phyloP scores from a whole-genome alignment of 805 yeast genomes.

The Yarrowia sp. region DNA sequence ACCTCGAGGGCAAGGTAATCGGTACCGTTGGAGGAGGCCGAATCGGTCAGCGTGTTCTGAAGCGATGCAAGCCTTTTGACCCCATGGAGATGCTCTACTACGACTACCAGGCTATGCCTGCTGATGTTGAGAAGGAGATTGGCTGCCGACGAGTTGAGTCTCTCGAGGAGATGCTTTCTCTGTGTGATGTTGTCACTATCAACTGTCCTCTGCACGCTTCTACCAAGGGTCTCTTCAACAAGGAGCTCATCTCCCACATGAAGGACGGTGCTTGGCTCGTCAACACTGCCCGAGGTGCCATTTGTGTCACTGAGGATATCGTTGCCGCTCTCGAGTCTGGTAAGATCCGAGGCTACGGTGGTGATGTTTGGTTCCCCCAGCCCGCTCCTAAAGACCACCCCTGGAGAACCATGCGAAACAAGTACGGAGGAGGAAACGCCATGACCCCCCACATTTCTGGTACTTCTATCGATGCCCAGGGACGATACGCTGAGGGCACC shows the following conservation, averaged over 20 bases:
- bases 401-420: conserved; percentile 58
- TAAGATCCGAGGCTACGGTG: conserved; percentile 51
- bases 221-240: conserved; percentile 51
- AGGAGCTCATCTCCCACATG: conserved; percentile 40
- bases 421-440: neutral
- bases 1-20: conserved; percentile 69
- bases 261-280: neutral
- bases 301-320: conserved; percentile 51
- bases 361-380: conserved; percentile 72
- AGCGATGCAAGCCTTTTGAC: conserved; percentile 68
- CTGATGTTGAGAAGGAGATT: conserved; percentile 36
- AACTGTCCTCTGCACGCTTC: conserved; percentile 53
- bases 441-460: neutral
- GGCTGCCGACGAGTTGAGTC: conserved; percentile 61
- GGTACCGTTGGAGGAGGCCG: conserved; percentile 81
- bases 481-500: conserved; percentile 68
- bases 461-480: conserved; percentile 31
- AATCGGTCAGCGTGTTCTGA: conserved; percentile 73
- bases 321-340: conserved; percentile 49
- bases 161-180: conserved; percentile 34
- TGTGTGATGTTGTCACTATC: conserved; percentile 47
- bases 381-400: conserved; percentile 78
- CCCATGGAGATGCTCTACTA: conserved; percentile 71
- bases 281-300: neutral
- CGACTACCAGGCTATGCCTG: conserved; percentile 69